Percentiles rank a stretch among this genome's conserved stretches.
These are phyloP conservation scores for Trypanosomatidae sp. DNA, from an alignment of 208 protist genomes.

Conservation along the genomic window DNA sequence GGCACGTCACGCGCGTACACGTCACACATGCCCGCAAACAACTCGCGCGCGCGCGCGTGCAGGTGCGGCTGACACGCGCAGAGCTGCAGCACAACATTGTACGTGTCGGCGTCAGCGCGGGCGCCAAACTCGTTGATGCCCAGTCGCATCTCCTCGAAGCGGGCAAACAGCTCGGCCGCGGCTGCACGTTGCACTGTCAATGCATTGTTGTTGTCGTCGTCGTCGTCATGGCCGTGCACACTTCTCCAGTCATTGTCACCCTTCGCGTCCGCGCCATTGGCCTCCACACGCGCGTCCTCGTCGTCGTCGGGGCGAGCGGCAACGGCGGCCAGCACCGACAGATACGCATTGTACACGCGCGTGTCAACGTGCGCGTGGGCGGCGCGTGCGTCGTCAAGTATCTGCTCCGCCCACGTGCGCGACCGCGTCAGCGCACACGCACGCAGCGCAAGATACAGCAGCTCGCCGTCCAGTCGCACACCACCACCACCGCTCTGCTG, in stretches of 20 bases:
- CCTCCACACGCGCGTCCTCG: background rate
- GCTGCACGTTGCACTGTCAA: background rate
- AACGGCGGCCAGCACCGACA: constrained; percentile 45
- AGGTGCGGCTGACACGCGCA: too few species aligned
- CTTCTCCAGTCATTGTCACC: background rate
- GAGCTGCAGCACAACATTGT: constrained; percentile 67
- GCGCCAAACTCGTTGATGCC: constrained; percentile 51
- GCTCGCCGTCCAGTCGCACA: background rate
- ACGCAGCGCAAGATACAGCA: background rate
- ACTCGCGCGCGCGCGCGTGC: constrained; percentile 10
- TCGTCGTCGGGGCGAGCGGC: background rate
- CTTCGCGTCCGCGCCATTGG: background rate
- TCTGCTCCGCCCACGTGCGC: constrained; percentile 18
- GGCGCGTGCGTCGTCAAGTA: constrained; percentile 33
- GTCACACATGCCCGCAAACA: constrained; percentile 1
- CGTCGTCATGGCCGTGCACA: background rate
- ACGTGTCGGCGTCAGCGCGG: constrained; percentile 50
- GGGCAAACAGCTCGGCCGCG: constrained; percentile 7
- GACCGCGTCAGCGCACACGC: constrained; percentile 31
- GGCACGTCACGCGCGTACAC: constrained; percentile 24
- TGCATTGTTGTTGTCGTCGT: constrained; percentile 1
- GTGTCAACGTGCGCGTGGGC: constrained; percentile 27
- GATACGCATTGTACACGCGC: constrained; percentile 57
- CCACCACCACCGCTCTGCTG: constrained; percentile 10
- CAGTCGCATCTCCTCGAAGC: constrained; percentile 53